Conservation (phyloP, 192 early-diverging fungal genomes). For the Backusella morwellensis region DNA sequence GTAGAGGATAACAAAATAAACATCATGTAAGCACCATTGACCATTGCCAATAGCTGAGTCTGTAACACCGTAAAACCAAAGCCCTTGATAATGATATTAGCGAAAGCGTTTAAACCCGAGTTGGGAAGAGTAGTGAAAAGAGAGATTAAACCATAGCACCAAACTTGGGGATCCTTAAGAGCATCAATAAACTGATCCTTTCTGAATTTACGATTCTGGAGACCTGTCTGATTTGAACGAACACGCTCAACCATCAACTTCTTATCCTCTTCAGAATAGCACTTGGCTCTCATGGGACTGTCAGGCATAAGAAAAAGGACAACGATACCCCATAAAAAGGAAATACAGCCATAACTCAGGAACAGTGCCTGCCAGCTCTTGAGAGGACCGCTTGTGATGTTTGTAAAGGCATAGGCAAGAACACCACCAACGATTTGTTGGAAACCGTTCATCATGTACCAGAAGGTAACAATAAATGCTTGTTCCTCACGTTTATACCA, state of each 20-base stretch:
- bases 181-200: conserved; percentile 20
- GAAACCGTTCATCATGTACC: conserved; percentile 24
- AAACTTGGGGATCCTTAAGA: background rate
- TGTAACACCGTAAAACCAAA: conserved; percentile 22
- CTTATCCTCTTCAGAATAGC: conserved; percentile 20
- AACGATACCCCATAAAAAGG: conserved; percentile 4
- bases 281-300: conserved; percentile 25
- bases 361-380: conserved; percentile 25
- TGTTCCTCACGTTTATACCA: conserved; percentile 21
- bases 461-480: conserved; percentile 8
- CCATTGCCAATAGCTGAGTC: conserved; percentile 21
- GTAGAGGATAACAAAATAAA: conserved; percentile 1
- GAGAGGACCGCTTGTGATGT: conserved; percentile 14
- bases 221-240: conserved; percentile 17
- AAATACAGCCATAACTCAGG: conserved; percentile 14
- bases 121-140: conserved; percentile 19
- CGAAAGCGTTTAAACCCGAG: conserved; percentile 14
- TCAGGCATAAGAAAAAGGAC: conserved; percentile 17
- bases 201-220: conserved; percentile 16
- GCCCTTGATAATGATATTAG: conserved; percentile 19
- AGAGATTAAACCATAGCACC: conserved; percentile 13
- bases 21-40: conserved; percentile 17
- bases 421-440: conserved; percentile 25
- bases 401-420: conserved; percentile 23
- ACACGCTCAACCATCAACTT: conserved; percentile 23